Evolutionary conservation across 257 asterid species (phyloP), one percentile per base, ranked within the genome.

Genomic region (Forsythia viridissima): DNA sequence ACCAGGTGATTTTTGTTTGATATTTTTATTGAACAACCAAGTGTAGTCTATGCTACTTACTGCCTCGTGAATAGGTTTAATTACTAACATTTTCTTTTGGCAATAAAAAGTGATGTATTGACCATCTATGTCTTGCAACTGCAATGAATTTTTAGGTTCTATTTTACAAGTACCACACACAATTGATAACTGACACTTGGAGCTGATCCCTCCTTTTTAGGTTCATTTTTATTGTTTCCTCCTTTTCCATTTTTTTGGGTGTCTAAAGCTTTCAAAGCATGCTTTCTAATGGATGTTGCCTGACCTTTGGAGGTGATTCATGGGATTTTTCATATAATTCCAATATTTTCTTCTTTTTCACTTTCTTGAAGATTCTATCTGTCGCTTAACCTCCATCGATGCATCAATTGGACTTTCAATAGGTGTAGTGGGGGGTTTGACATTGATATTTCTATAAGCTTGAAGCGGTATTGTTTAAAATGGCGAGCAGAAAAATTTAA

Each of bases 1-100:
- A 92, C 80, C 90, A 86, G 92, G 97, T 92, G 77, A 82, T 81
- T 80, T 63, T 76, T 81, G 51, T 82, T 16, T 76, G 55, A n/a
- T 57, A 55, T 55, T 55, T 55, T 55, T 55, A n/a, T 55, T 55
- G 65, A 55, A 18, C 21, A 16, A 0, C 16, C 21, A 18, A 55
- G 65, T 55, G 0, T 57, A 57, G 34, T 57, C 66, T 57, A 57
- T 20, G 66, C n/a, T n/a, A 20, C 66, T 57, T 57, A n/a, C 30
- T 57, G 34, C 34, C n/a, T 8, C 30, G 30, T 20, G 11, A 11
- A n/a, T 57, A 5, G 66, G 5, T 57, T 57, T 57, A 57, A 7
- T n/a, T 20, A 6, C 66, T 20, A 16, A 52, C 15, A 16, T 52
- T 52, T 15, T 46, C 63, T 16, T 52, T 18, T 16, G 20, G 20